Base-by-base conservation (phyloP, 805 yeast genomes). In the Starmerella apis region DNA sequence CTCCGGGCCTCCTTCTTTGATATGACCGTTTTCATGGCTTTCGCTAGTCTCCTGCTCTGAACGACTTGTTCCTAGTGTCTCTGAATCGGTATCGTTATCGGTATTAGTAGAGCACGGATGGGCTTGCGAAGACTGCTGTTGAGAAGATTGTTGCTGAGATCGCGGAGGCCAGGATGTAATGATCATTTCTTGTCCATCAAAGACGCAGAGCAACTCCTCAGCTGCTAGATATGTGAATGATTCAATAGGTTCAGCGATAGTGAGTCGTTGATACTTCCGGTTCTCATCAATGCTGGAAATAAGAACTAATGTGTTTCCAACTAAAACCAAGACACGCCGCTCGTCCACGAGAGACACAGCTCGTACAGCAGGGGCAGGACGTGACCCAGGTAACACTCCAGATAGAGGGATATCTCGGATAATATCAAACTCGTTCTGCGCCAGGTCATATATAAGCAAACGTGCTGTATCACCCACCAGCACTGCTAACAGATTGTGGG, bases 181-280 rank as follows among this genome's bases (percentile, higher is more conserved):
- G 10, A 56, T 51, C 33, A 51, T 54, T 33, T 65, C 62, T 13
- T 59, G 57, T 7, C 73, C 73, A 45, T 68, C 71, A 54, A 68
- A 71, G 1, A 69, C 70, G 71, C 74, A 71, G 27, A 70, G 52
- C 45, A 61, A 58, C 37, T 56, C 57, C 24, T 53, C 61, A 10
- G 42, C 3, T 28, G 58, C 52, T n/a, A 56, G 56, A 27, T 64
- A 55, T 19, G 61, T 57, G 55, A 60, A 68, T 47, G 61, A 66
- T 54, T 67, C 78, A 52, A 58, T 65, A 28, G 61, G 65, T 49
- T 54, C 65, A 55, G 50, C 71, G 48, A 63, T 52, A 1, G 65
- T 58, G 6, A 58, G 59, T 50, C 61, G 59, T 52, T 59, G 59
- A 28, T 53, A 54, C 36, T 58, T 58, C 18, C 53, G 49, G 24